Base-by-base conservation (phyloP, 306 rosid genomes). In the Calophaca sinica region DNA sequence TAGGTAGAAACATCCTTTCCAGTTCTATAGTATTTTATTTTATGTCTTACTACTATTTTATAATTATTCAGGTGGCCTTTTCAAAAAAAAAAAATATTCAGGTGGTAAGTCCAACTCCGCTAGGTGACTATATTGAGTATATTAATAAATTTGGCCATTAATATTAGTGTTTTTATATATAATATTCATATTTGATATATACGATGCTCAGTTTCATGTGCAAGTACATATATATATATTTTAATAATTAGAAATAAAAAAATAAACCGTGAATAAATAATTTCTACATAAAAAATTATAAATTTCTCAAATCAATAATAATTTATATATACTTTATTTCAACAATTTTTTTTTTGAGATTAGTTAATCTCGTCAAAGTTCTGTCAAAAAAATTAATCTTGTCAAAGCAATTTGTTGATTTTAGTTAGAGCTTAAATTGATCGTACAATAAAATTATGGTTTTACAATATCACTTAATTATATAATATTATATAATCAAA, bases 1-100 rank as follows among this genome's bases (percentile, higher is more conserved):
- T 84, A 79, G 84, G 88, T 77, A 80, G 81, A 70, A 82, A 72
- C 72, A 79, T 69, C 66, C 45, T 62, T 71, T 44, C 5, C 42
- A 75, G 74, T 10, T 69, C 8, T 8, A 45, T 62, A 28, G 1
- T 58, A 35, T 82, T n/a, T 51, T 45, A 36, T 50, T 32, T 41
- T 51, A 5, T 39, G 53, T 49, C 36, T 15, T 36, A n/a, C n/a
- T n/a, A n/a, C n/a, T n/a, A 45, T 62, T 52, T 44, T n/a, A 62
- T n/a, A n/a, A n/a, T n/a, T n/a, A n/a, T n/a, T n/a, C n/a, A n/a
- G n/a, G n/a, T n/a, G n/a, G n/a, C n/a, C n/a, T n/a, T n/a, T n/a
- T n/a, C n/a, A n/a, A n/a, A n/a, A n/a, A n/a, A n/a, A n/a, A n/a
- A n/a, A n/a, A n/a, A n/a, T n/a, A n/a, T n/a, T n/a, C 45, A 68